Evolutionary conservation across 352 stramenopile species (phyloP), one percentile per base, ranked within the genome.

Genomic region (Phytophthora meadii): DNA sequence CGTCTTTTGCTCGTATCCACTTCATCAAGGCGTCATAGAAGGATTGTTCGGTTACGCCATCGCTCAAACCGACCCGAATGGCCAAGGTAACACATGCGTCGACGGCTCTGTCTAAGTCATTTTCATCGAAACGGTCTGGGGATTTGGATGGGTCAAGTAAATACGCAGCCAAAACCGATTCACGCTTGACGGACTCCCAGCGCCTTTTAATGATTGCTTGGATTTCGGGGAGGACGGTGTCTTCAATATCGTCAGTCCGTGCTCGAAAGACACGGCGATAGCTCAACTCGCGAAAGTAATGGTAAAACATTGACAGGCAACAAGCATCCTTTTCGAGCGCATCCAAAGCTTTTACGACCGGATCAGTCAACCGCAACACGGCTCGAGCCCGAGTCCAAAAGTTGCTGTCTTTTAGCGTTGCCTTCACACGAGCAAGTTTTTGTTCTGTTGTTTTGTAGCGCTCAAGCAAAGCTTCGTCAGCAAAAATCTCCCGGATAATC

Each of bases 251-350:
- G 2, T 44, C 9, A 41, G 1, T 63, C 39, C 24, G 30, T 4
- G 30, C 2, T 36, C 9, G 30, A 12, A 41, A 54, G 28, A 54
- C 47, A 7, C 47, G 27, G 24, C 42, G 27, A 17, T 41, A 17
- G 10, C 40, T 25, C 7, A 54, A n/a, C 28, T 15, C 27, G 4
- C 27, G 7, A 24, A 74, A 69, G 4, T 57, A 45, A 12, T 70
- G 24, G 2, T 48, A 42, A 2, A 74, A 34, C 12, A 59, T 40
- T 9, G 53, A 70, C 9, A 70, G 25, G 22, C 46, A 70, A 46
- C 52, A 65, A n/a, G 12, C 54, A 14, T 69, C 65, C 12, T 34
- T 65, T 28, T 74, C 59, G 2, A 70, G 59, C 44, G 47, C 27
- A 74, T 36, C 19, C 1, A 19, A 19, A 19, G 19, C 19, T 19